A percentile compares a stretch with the other conserved stretches of the same genome.
These are phyloP conservation scores for Aspergillus sp. DNA, from an alignment of 2,329 filamentous ascomycete genomes.

Conservation along the genomic window DNA sequence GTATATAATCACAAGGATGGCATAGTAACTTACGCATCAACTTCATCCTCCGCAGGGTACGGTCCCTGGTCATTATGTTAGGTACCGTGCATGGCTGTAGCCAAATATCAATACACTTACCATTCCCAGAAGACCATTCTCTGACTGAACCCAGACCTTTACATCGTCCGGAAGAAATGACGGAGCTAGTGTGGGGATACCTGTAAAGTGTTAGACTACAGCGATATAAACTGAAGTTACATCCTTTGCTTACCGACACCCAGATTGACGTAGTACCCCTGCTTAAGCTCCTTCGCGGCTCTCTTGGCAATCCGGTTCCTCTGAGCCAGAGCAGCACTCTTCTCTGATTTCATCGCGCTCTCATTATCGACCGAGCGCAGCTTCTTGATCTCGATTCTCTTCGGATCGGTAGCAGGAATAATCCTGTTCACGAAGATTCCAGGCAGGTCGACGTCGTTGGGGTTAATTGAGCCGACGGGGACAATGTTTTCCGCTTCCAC, in stretches of 20 bases:
- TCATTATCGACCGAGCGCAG: constrained; percentile 39
- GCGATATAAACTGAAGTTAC: too few species aligned
- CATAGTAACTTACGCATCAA: constrained; percentile 49
- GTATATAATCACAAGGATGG: background rate
- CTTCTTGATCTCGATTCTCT: constrained; percentile 66
- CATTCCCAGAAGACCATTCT: constrained; percentile 80
- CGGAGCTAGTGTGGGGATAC: constrained; percentile 81
- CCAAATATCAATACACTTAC: constrained; percentile 10
- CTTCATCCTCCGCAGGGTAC: constrained; percentile 64
- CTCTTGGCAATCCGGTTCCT: constrained; percentile 63
- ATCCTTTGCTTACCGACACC: constrained; percentile 22
- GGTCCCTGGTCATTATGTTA: constrained; percentile 44
- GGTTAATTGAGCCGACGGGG: constrained; percentile 62
- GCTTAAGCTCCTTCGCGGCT: constrained; percentile 72
- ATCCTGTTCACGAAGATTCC: constrained; percentile 80
- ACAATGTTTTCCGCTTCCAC: constrained; percentile 84
- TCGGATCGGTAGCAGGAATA: constrained; percentile 63
- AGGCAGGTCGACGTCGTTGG: constrained; percentile 69
- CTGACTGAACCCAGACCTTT: constrained; percentile 76
- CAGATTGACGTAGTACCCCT: constrained; percentile 36
- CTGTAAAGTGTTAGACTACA: constrained; percentile 17
- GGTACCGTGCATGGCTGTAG: background rate
- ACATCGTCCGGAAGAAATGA: constrained; percentile 62
- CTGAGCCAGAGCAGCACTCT: constrained; percentile 28
- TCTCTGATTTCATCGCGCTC: constrained; percentile 29